Evolutionary conservation across 164 flowering plant genomes (phyloP).

Genomic region (Berberis vulgaris): DNA sequence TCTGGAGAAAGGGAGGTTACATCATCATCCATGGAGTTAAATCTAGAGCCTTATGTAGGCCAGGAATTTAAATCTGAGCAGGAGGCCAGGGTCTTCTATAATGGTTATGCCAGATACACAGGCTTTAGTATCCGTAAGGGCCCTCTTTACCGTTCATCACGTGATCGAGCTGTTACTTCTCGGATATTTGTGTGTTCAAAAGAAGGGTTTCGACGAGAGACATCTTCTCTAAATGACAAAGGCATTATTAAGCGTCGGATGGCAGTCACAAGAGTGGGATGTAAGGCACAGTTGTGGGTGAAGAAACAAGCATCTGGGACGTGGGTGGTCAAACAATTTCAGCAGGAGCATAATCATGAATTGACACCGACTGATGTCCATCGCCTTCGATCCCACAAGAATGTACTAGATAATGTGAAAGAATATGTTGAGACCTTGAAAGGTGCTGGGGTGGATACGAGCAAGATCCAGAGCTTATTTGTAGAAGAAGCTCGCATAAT

Average conservation of each 20-base stretch:
- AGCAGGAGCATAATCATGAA: constrained; percentile 14
- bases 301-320: constrained; percentile 14
- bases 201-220: constrained; percentile 14
- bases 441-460: constrained; percentile 13
- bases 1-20: constrained; percentile 10
- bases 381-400: constrained; percentile 15
- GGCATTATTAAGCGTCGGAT: constrained; percentile 15
- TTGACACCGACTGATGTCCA: constrained; percentile 11
- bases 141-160: constrained; percentile 13
- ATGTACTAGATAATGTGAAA: constrained; percentile 8
- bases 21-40: constrained; percentile 6
- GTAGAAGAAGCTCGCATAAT: constrained; percentile 12
- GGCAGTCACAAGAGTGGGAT: constrained; percentile 14
- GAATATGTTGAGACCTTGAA: constrained; percentile 16
- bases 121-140: constrained; percentile 16
- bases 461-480: constrained; percentile 13
- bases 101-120: constrained; percentile 12
- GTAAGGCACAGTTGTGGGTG: constrained; percentile 17
- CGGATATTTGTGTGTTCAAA: constrained; percentile 16
- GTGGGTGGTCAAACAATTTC: constrained; percentile 16
- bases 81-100: constrained; percentile 13
- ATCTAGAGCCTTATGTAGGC: constrained; percentile 14
- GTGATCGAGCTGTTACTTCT: constrained; percentile 11
- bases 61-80: constrained; percentile 15
- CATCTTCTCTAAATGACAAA: constrained; percentile 10